Conservation (phyloP, 164 flowering plant genomes). For the Sextonia rubra region DNA sequence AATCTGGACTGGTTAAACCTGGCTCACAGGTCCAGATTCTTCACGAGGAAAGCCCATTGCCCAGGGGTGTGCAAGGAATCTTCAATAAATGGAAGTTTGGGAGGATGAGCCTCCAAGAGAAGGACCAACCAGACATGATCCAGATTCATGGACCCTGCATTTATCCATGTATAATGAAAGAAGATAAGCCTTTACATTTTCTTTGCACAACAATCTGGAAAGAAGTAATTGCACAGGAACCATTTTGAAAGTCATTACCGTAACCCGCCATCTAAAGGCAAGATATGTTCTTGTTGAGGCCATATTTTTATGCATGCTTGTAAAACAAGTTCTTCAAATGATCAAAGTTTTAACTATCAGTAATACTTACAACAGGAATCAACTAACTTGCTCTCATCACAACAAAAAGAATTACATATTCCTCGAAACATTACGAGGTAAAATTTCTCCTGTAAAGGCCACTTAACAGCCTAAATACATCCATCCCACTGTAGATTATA, state of each 20-base stretch:
- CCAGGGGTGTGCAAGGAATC: too few relatives aligned
- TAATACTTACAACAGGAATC: neutral
- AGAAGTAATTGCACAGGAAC: neutral
- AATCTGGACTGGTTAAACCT: too few relatives aligned
- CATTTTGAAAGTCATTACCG: too few relatives aligned
- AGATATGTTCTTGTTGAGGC: neutral
- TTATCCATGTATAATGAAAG: too few relatives aligned
- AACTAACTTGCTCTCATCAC: conserved; percentile 2
- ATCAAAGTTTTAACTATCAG: neutral
- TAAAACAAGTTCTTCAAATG: neutral
- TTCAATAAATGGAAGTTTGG: too few relatives aligned
- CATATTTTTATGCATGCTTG: neutral
- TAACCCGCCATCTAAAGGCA: neutral
- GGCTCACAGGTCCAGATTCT: too few relatives aligned
- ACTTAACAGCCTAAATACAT: neutral
- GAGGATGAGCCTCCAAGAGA: too few relatives aligned
- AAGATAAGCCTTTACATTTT: too few relatives aligned
- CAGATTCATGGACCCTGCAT: too few relatives aligned
- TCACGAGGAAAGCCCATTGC: too few relatives aligned
- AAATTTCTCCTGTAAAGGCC: neutral
- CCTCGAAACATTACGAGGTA: neutral
- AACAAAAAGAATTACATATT: conserved; percentile 11
- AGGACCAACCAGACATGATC: too few relatives aligned
- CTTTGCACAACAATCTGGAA: neutral
- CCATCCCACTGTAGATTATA: neutral